Base-by-base conservation (phyloP, 2,329 filamentous ascomycete genomes). In the Sclerotinia spermophila region DNA sequence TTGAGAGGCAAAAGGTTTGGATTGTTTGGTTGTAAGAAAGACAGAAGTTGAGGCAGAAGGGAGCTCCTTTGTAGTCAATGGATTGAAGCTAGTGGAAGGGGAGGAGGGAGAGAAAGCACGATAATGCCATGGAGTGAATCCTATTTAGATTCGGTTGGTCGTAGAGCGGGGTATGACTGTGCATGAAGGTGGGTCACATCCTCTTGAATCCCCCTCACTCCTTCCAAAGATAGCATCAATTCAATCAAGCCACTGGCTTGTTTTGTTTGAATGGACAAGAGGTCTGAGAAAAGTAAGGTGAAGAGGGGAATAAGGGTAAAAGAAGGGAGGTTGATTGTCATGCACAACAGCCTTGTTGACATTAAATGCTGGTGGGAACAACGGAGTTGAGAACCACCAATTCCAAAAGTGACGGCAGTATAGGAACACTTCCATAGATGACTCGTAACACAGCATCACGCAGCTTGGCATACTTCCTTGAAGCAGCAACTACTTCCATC, bases 21-120 rank as follows among this genome's bases (percentile, higher is more conserved):
- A 38, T 33, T 45, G n/a, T 24, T 45, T 44, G 40, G 48, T 58
- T 67, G 30, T 35, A 70, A 51, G 48, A 45, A 64, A 51, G 58
- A 59, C 19, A 35, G 27, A 40, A n/a, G 44, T 45, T 42, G 33
- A 62, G 11, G 15, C 24, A 45, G 35, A 42, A 55, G 55, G 44
- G 66, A 10, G 15, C 24, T 30, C 33, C 61, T 68, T 45, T 61
- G 42, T 35, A 68, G n/a, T 13, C 17, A 30, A 2, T 24, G 5
- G 13, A 17, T 24, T 44, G 38, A 6, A 44, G 38, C 35, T 42
- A 58, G 38, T 67, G 27, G 60, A n/a, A 13, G 27, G 64, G 17
- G 19, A 27, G 11, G 19, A 8, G 27, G 10, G n/a, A 33, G 60
- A 24, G 38, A 35, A 67, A 67, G 19, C 21, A 42, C 19, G 27